Percentiles rank a stretch among this genome's conserved stretches.
These are phyloP conservation scores for Kwoniella shivajii DNA, from an alignment of 1,284 basidiomycete species.

Conservation along the genomic window DNA sequence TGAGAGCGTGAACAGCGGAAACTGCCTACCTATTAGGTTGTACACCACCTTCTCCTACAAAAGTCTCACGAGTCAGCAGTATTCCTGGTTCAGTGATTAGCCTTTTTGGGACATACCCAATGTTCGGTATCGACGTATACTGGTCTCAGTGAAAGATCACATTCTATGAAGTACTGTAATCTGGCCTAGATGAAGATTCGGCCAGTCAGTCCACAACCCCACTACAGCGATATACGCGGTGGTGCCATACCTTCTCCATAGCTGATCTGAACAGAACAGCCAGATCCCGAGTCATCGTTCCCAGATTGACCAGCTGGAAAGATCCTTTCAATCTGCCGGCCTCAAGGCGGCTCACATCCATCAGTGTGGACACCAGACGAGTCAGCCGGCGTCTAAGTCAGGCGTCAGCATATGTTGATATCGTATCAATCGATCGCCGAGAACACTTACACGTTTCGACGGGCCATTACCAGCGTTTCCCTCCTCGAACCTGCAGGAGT, in stretches of 20 bases:
- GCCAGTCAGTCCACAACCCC: not conserved
- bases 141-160: conserved; percentile 40
- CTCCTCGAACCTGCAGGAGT: conserved; percentile 34
- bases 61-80: not conserved
- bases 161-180: conserved; percentile 49
- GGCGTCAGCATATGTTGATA: not conserved
- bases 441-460: conserved; percentile 40
- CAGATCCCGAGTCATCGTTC: conserved; percentile 51
- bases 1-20: not conserved
- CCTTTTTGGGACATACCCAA: conserved; percentile 36
- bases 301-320: conserved; percentile 52
- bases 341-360: conserved; percentile 52
- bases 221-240: no score
- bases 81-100: not conserved
- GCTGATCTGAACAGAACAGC: conserved; percentile 52
- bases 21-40: conserved; percentile 45
- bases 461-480: conserved; percentile 47
- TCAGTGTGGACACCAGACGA: conserved; percentile 49
- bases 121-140: conserved; percentile 54
- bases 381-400: conserved; percentile 33
- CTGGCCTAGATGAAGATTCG: conserved; percentile 21
- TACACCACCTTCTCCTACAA: conserved; percentile 55
- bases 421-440: not conserved
- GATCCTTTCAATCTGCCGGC: conserved; percentile 48
- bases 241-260: conserved; percentile 27